Evolutionary conservation across 371 early-diverging fungal species (phyloP).

Genomic region (Massospora cicadina): DNA sequence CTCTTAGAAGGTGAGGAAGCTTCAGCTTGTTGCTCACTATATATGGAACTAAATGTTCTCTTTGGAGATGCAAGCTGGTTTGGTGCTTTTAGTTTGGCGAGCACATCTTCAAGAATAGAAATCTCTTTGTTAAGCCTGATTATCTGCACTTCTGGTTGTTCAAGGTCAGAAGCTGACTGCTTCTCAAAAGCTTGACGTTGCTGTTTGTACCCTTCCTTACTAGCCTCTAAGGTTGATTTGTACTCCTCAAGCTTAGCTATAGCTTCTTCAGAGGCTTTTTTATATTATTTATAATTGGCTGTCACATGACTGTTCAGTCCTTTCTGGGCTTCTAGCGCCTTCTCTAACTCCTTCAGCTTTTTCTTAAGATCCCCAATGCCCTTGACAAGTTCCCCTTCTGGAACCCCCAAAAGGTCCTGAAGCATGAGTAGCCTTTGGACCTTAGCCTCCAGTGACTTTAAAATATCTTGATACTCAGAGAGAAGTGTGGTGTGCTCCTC

Average conservation of each 20-base stretch:
- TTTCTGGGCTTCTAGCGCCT: not conserved
- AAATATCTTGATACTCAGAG: not conserved
- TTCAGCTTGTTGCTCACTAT: no score
- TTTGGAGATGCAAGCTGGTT: no score
- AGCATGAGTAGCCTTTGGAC: not conserved
- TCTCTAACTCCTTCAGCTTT: not conserved
- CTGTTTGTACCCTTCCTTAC: no score
- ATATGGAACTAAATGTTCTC: no score
- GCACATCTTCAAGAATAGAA: no score
- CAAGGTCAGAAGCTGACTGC: no score
- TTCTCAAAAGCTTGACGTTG: no score
- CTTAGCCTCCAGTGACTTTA: not conserved
- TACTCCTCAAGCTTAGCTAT: not conserved
- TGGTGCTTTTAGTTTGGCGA: no score
- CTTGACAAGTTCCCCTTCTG: not conserved
- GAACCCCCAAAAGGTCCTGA: not conserved
- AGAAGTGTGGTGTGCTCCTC: not conserved
- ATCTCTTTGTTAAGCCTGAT: no score
- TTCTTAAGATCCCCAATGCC: not conserved
- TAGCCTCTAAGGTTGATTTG: not conserved
- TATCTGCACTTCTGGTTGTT: no score
- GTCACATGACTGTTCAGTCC: not conserved
- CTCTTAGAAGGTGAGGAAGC: no score
- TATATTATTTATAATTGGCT: not conserved
- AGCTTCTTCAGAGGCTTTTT: not conserved